These are phyloP conservation scores for Starmera quercuum DNA, from an alignment of 805 yeast species.

Conservation along the genomic window DNA sequence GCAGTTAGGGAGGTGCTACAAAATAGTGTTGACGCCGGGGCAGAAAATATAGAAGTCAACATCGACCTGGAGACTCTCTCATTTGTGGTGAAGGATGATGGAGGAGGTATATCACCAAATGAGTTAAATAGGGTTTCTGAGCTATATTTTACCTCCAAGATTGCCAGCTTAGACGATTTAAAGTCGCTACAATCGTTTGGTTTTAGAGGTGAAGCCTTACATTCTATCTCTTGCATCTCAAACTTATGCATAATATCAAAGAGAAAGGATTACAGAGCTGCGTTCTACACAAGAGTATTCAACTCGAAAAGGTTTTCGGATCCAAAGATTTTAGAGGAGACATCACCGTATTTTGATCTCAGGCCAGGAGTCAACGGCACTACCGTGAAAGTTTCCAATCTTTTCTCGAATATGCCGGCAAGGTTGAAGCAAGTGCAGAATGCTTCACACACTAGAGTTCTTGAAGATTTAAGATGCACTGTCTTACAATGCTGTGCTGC, in stretches of 20 bases:
- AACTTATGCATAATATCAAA: slow-evolving; percentile 42
- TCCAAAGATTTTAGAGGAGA: slow-evolving; percentile 4
- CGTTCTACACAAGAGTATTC: slow-evolving; percentile 16
- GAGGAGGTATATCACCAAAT: slow-evolving; percentile 50
- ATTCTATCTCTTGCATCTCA: slow-evolving; percentile 42
- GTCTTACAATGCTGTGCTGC: slow-evolving; percentile 23
- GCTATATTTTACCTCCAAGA: slow-evolving; percentile 50
- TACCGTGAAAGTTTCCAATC: slow-evolving; percentile 24
- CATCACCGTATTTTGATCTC: background rate
- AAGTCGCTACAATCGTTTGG: slow-evolving; percentile 41
- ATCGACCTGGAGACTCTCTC: slow-evolving; percentile 27
- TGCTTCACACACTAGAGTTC: slow-evolving; percentile 14
- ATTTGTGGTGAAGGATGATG: slow-evolving; percentile 55
- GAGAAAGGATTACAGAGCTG: slow-evolving; percentile 18
- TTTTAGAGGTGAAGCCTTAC: slow-evolving; percentile 67
- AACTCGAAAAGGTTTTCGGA: slow-evolving; percentile 9
- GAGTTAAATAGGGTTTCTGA: slow-evolving; percentile 42
- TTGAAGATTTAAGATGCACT: slow-evolving; percentile 22
- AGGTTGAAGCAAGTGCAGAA: slow-evolving; percentile 23
- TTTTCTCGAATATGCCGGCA: slow-evolving; percentile 39
- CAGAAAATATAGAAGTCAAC: slow-evolving; percentile 29
- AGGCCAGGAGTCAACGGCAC: slow-evolving; percentile 28
- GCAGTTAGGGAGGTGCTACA: slow-evolving; percentile 44
- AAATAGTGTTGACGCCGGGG: slow-evolving; percentile 49
- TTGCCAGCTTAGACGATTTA: slow-evolving; percentile 29